Base-by-base conservation (phyloP, 2,329 filamentous ascomycete genomes). In the Fusarium multiceps region DNA sequence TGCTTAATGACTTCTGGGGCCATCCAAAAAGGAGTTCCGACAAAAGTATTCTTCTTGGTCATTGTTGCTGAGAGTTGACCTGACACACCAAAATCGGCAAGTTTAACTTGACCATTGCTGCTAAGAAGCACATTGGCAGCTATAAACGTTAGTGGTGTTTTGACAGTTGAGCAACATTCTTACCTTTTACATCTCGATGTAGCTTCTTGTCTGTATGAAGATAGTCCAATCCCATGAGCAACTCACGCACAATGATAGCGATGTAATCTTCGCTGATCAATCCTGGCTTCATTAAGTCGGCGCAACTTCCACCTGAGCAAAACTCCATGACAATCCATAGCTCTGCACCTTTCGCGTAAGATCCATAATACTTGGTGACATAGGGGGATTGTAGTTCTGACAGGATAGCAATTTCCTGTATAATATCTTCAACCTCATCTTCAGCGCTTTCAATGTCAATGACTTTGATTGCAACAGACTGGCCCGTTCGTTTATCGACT, bases 321-420 rank as follows among this genome's bases (percentile, higher is more conserved):
- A 96, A 99, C 81, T 99, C 96, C 96, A 99, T 99, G 79, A 98
- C 94, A 74, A 99, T 99, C 96, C 96, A 99, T 75, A 99, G 83
- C 82, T 98, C 93, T 4, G 94, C 96, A 25, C 95, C 96, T 77
- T 97, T 97, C 73, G 97, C 89, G 78, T 96, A 98, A 59, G 95
- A 98, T 72, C 96, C 96, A 82, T 97, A 94, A 84, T 99, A 99
- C 80, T 97, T 96, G 41, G 96, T 99, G 68, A 98, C 95, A 78
- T 97, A 97, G 20, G 94, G 94, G 20, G 95, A 98, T 82, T 97
- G 93, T 72, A 99, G 89, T 81, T 97, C 95, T 32, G 96, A 97
- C 58, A 99, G 87, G 75, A 99, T 98, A 72, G 95, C 94, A 74
- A 99, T 98, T 82, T 99, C 96, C 80, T 97, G 94, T 79, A 98